Conservation (phyloP, 2,329 filamentous ascomycete genomes). For the Ophiobolus disseminans region DNA sequence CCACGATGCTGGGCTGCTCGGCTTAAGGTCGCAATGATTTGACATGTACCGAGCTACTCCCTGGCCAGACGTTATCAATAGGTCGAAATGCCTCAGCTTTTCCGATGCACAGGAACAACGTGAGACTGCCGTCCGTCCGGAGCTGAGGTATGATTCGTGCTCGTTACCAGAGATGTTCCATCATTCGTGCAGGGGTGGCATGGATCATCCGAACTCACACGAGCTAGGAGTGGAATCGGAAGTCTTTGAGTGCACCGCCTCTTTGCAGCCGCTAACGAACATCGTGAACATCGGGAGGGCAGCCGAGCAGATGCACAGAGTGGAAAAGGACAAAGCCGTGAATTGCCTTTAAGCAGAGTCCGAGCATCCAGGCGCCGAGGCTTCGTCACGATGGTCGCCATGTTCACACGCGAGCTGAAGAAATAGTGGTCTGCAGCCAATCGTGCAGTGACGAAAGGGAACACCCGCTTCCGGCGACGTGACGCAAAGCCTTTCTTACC, state of each 20-base stretch:
- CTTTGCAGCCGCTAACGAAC: slow-evolving; percentile 19
- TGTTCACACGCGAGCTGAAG: slow-evolving; percentile 9
- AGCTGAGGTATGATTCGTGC: slow-evolving; percentile 20
- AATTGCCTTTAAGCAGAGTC: slow-evolving; percentile 17
- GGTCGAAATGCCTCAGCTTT: slow-evolving; percentile 33
- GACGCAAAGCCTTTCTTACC: slow-evolving; percentile 22
- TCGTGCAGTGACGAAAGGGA: slow-evolving; percentile 26
- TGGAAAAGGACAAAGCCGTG: slow-evolving; percentile 18
- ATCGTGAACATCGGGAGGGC: slow-evolving; percentile 15
- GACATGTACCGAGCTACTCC: slow-evolving; percentile 4
- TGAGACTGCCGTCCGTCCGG: slow-evolving; percentile 35
- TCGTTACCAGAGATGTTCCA: slow-evolving; percentile 14
- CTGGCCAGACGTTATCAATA: not conserved
- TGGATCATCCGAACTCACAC: slow-evolving; percentile 23
- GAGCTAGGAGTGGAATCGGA: slow-evolving; percentile 36
- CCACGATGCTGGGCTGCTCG: slow-evolving; percentile 9
- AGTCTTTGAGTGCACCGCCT: slow-evolving; percentile 33
- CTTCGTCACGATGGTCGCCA: slow-evolving; percentile 11
- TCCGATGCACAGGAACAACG: slow-evolving; percentile 14
- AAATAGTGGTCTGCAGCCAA: slow-evolving; percentile 14
- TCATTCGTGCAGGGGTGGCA: slow-evolving; percentile 24
- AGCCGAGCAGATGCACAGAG: not conserved
- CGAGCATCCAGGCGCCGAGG: not conserved
- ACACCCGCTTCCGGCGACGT: slow-evolving; percentile 27
- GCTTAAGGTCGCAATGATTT: slow-evolving; percentile 14